These are phyloP conservation scores for Viridothelium virens DNA, from an alignment of 495 filamentous ascomycete species.

Conservation along the genomic window DNA sequence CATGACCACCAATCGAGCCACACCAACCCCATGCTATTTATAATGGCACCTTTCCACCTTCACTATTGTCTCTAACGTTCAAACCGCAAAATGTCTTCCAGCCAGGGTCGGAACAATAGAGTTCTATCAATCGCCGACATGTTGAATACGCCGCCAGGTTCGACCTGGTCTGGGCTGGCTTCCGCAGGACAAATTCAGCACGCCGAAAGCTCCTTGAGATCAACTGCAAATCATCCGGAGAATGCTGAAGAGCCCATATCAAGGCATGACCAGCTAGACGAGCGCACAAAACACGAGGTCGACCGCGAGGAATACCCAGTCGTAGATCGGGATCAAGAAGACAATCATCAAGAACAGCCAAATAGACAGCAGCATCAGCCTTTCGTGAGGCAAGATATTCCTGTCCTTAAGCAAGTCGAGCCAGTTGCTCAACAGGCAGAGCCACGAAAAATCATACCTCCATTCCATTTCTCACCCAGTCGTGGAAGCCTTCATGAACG, in stretches of 20 bases:
- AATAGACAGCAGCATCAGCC: neutral
- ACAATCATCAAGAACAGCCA: neutral
- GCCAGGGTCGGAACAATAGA: neutral
- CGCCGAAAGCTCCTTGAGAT: neutral
- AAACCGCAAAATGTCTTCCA: conserved; percentile 3
- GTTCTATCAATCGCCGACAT: neutral
- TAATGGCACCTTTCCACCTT: neutral
- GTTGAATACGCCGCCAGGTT: neutral
- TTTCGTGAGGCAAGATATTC: no score
- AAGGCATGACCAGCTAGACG: neutral
- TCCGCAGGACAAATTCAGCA: conserved; percentile 3
- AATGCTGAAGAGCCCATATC: neutral
- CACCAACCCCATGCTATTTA: neutral
- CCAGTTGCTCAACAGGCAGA: neutral
- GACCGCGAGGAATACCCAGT: neutral
- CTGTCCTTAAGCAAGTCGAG: no score
- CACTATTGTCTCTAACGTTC: neutral
- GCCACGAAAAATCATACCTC: neutral
- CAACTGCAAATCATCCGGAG: neutral
- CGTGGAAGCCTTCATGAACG: conserved; percentile 7
- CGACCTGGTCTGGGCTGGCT: neutral
- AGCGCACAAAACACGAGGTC: neutral
- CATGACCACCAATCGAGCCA: neutral
- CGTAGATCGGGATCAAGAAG: neutral
- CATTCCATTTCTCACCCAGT: conserved; percentile 6